Base-by-base conservation (phyloP, 345 rosid species). In the Rubroshorea leprosula region DNA sequence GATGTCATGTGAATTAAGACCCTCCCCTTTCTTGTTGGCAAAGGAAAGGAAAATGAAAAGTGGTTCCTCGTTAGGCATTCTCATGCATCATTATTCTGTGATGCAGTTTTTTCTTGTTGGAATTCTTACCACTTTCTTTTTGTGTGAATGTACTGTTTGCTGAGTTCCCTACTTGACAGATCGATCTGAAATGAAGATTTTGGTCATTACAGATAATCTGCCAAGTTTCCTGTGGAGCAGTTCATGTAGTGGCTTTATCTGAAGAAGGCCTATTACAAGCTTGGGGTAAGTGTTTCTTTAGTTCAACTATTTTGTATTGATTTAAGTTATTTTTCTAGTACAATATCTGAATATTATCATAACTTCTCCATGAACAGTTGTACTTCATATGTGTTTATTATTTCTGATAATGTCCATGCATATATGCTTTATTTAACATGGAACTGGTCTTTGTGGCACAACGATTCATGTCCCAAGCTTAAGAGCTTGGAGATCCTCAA, bases 201-300 rank as follows among this genome's bases (percentile, higher is more conserved):
- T 24, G 12, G 58, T 31, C 54, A 21, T 64, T 57, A 22, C 74
- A 89, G 99, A 69, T 71, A 39, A 78, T 89, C 58, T 43, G 70
- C 44, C 92, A 93, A 75, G 97, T 85, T 20, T 89, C 97, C 56
- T 87, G 96, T 80, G 99, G 96, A 43, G 85, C 92, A 56, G 96
- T 76, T 65, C 99, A 93, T 73, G 92, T 78, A 66, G 90, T 85
- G 67, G 95, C 92, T 69, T 81, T 93, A 80, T 87, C 96, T 54
- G 92, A 81, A 63, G 95, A 82, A 54, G 90, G 97, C 56, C 74
- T 79, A 49, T 74, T 87, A 48, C 99, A 93, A 79, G 78, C 99
- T 68, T 90, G 96, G 97, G 95, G 99, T 93, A 75, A 69, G 72
- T 58, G 19, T 54, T 48, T 4, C 57, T 57, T 29, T 18, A 11